Base-by-base conservation (phyloP, 805 yeast genomes). In the Nakazawaea sp. region DNA sequence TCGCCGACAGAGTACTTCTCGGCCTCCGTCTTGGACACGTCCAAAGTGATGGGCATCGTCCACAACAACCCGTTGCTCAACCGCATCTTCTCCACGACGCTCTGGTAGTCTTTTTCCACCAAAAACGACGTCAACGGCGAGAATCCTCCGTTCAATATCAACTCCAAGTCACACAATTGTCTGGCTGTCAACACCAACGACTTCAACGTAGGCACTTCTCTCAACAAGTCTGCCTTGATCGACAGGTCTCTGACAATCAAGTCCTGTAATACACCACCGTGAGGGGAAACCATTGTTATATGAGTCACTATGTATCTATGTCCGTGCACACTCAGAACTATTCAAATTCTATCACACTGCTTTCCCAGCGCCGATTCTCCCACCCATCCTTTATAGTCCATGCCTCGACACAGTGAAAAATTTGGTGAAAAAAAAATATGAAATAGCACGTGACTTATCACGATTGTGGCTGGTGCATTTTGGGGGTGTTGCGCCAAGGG, bases 21-120 rank as follows among this genome's bases (percentile, higher is more conserved):
- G 40, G 72, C 66, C 29, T 56, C 63, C 11, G 58, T 50, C 45
- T 66, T 62, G 38, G 72, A 58, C 3, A 88, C 84, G 55, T 89
- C 97, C 41, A 90, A 67, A 38, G 86, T 88, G 59, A 89, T 89
- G 36, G 97, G 97, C 52, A 89, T 87, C 16, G 96, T 75, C 89
- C 95, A 89, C 45, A 89, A 68, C 38, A 78, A 65, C 15, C 96
- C 96, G 32, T 75, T 69, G 7, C 82, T 60, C 25, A 89, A 69
- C 51, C 96, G 75, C 66, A 87, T 47, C 23, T 78, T 68, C 42
- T 74, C 61, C 15, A 81, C 85, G 31, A 83, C 90, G 2, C 78
- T 67, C 27, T 68, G 64, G 58, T 82, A 82, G 59, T 83, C 90
- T 36, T 66, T 67, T 62, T 82, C 71, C 50, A 65, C 72, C 51